These are phyloP conservation scores for Podaxis sp. DNA, from an alignment of 768 basidiomycete genomes.

Conservation along the genomic window DNA sequence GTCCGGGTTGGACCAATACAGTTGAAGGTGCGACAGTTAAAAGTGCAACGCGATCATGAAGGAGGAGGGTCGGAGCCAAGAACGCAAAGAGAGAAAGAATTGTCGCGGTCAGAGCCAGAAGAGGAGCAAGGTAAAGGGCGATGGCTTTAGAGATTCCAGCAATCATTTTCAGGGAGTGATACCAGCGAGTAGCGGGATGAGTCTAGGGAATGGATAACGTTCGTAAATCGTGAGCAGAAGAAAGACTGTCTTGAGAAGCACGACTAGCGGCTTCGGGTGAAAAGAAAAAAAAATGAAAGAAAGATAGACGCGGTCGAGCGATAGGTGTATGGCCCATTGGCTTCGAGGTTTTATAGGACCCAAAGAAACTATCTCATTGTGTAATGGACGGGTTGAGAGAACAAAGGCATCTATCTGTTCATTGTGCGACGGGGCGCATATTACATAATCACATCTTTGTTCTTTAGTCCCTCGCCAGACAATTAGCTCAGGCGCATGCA, in stretches of 20 bases:
- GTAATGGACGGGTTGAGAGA: neutral
- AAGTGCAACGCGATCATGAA: conserved; percentile 60
- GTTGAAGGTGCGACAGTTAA: conserved; percentile 60
- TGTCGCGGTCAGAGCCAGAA: conserved; percentile 61
- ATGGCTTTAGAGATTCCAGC: conserved; percentile 63
- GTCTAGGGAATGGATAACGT: neutral
- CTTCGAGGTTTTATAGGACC: neutral
- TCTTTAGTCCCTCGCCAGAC: neutral
- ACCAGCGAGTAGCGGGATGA: neutral
- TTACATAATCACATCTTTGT: neutral
- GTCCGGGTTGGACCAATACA: conserved; percentile 24
- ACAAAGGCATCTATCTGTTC: neutral
- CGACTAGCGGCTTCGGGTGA: conserved; percentile 21
- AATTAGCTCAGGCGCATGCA: neutral
- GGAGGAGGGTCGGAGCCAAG: conserved; percentile 58
- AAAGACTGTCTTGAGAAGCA: conserved; percentile 13
- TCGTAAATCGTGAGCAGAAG: neutral
- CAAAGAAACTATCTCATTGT: neutral
- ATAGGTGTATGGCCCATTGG: neutral
- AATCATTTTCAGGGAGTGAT: conserved; percentile 47
- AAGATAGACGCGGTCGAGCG: conserved; percentile 1
- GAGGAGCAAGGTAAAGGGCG: conserved; percentile 62
- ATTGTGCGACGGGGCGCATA: neutral
- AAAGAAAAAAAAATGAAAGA: neutral
- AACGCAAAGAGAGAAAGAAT: conserved; percentile 64